Base-by-base conservation (phyloP, 2,329 filamentous ascomycete species). In the Penicillium sp. region DNA sequence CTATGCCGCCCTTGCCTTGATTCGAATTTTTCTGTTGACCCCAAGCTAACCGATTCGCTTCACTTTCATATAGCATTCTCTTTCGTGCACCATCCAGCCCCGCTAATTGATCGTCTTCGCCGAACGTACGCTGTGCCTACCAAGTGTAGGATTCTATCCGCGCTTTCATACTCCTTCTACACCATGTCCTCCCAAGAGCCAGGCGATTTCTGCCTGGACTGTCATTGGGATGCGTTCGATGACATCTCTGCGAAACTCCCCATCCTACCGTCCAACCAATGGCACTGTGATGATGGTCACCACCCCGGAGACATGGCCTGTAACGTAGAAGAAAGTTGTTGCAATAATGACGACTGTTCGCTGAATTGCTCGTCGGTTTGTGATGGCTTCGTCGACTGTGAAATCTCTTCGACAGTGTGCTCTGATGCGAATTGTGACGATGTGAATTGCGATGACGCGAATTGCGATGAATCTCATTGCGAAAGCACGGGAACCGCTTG, bases 381-480 rank as follows among this genome's bases (percentile, higher is more conserved):
- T 59, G 73, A 74, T 52, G 72, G 72, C 42, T 75, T 74, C 52
- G 64, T 71, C 18, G 72, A 73, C 35, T 76, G 74, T 58, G 70
- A 74, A 51, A 67, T 68, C 33, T 68, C 66, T 7, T 58, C 56
- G 9, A 72, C 66, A 2, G 65, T 66, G 12, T 76, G 73, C 60
- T 74, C 73, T 1, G 67, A 67, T 30, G 62, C 66, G 16, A 62
- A 66, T 43, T 71, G 69, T 54, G 64, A 63, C 5, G 56, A 60
- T 18, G 23, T 5, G 5, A 23, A 43, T 23, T 43, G 40, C 40
- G 18, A 43, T 6, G 40, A 43, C 11, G 18, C 18, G 20, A 3
- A 21, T 18, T 43, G 40, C 11, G 40, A 21, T 3, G 40, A 43
- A 23, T 40, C 35, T 26, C 59, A 68, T 43, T 71, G 70, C 59